Conservation (phyloP, 371 early-diverging fungal species). For the Rhizopus microsporus region DNA sequence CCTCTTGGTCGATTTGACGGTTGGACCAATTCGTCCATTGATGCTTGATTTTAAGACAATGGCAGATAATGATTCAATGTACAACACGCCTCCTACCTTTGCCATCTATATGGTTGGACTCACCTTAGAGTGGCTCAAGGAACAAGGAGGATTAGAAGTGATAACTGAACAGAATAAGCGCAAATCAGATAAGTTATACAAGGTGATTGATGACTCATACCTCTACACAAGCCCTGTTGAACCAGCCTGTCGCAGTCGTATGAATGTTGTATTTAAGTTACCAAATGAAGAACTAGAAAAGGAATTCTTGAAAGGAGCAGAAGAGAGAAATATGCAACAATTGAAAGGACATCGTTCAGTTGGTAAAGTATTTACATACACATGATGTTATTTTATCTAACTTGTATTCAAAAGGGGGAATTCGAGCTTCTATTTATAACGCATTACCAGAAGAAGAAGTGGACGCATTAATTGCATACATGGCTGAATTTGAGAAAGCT, state of each 20-base stretch:
- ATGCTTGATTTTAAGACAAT: conserved; percentile 88
- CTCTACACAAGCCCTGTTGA: conserved; percentile 77
- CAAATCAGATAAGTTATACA: conserved; percentile 76
- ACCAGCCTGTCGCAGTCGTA: conserved; percentile 66
- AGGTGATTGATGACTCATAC: conserved; percentile 63
- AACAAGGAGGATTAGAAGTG: conserved; percentile 75
- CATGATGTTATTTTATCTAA: neutral
- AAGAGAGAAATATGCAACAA: conserved; percentile 77
- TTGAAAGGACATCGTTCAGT: conserved; percentile 93
- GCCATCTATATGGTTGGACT: conserved; percentile 91
- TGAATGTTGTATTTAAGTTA: conserved; percentile 92
- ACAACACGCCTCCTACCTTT: conserved; percentile 96
- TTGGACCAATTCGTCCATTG: conserved; percentile 64
- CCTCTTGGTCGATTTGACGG: conserved; percentile 61
- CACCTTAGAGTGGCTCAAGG: conserved; percentile 80
- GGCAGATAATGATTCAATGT: conserved; percentile 83
- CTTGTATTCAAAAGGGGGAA: conserved; percentile 67
- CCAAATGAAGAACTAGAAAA: conserved; percentile 73
- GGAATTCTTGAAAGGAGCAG: conserved; percentile 80
- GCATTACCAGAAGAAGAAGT: conserved; percentile 87
- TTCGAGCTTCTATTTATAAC: conserved; percentile 93
- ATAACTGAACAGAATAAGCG: conserved; percentile 64
- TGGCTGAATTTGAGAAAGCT: conserved; percentile 74
- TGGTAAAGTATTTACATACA: conserved; percentile 18
- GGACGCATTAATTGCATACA: conserved; percentile 69